Base-by-base conservation (phyloP, 139 green algal species). In the Volvox africanus region DNA sequence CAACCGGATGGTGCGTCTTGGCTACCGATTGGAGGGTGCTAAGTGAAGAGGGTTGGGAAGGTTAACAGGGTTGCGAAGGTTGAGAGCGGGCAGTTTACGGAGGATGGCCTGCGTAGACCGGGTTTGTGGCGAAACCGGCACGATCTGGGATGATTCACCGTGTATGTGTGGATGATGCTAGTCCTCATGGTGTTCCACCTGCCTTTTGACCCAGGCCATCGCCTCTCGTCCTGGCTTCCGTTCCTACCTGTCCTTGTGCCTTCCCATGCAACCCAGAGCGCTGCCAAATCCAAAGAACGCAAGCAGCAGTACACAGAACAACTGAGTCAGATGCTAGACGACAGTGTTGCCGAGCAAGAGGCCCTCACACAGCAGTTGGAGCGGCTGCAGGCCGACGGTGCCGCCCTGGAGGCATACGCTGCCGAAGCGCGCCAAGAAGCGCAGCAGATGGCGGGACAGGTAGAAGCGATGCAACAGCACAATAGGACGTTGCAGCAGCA, bases 261-360 rank as follows among this genome's bases (percentile, higher is more conserved):
- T 14, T 55, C 5, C 9, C 44, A 55, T 55, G 44, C 44, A 73
- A 73, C 24, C 21, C 91, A 94, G 91, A 93, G 89, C 36, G 93
- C 94, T 14, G 92, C 93, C 73, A 93, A 93, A 55, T 95, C 93
- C 55, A 91, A 92, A 71, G 83, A 95, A 89, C 91, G 94, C 68
- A 94, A 95, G 61, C 75, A 96, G 83, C 89, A 93, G 84, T 95
- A 96, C 88, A 90, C 94, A 0, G 90, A 82, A 26, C 90, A 96
- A 88, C 91, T 96, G 33, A 92, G 93, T 77, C 83, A 92, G 73
- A 83, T 90, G 71, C 20, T 90, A 69, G 86, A 83, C 50, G 73
- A 83, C 50, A n/a, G 3, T 22, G 19, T 13, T 13, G 50, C n/a
- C 2, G 86, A 83, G 30, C 86, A 61, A 1, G 80, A 88, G 68